These are phyloP conservation scores for Dictyophora rubrovolvata DNA, from an alignment of 768 basidiomycete species.

Conservation along the genomic window DNA sequence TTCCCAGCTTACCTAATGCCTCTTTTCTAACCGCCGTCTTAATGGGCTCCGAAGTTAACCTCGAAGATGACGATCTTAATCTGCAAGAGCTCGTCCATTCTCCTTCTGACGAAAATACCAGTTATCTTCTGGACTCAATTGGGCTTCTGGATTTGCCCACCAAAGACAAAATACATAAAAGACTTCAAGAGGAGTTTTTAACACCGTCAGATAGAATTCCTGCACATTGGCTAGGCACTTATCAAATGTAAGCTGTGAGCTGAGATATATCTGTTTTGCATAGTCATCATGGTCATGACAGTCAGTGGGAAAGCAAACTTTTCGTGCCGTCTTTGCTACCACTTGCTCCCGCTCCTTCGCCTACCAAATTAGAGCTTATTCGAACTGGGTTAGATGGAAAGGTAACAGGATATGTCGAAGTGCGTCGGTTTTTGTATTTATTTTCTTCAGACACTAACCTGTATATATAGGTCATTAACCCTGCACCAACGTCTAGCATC, in stretches of 20 bases:
- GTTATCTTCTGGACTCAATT: conserved; percentile 40
- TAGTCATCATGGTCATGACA: conserved; percentile 23
- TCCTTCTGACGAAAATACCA: conserved; percentile 22
- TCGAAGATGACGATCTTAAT: neutral
- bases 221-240: conserved; percentile 62
- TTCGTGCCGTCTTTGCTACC: conserved; percentile 54
- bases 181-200: conserved; percentile 69
- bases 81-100: neutral
- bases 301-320: conserved; percentile 62
- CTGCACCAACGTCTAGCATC: conserved; percentile 52
- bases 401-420: conserved; percentile 77
- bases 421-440: conserved; percentile 19
- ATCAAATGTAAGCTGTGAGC: conserved; percentile 61
- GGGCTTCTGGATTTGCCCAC: conserved; percentile 49
- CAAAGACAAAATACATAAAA: conserved; percentile 45
- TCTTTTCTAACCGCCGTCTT: neutral
- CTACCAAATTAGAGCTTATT: conserved; percentile 64
- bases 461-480: conserved; percentile 38
- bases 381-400: conserved; percentile 72
- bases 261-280: neutral
- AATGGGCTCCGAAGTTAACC: neutral
- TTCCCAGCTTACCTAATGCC: neutral
- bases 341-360: conserved; percentile 58
- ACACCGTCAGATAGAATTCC: conserved; percentile 59
- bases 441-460: neutral